Evolutionary conservation across 164 flowering plant species (phyloP), one percentile per base, ranked within the genome.

Genomic region (Litsea cubeba): DNA sequence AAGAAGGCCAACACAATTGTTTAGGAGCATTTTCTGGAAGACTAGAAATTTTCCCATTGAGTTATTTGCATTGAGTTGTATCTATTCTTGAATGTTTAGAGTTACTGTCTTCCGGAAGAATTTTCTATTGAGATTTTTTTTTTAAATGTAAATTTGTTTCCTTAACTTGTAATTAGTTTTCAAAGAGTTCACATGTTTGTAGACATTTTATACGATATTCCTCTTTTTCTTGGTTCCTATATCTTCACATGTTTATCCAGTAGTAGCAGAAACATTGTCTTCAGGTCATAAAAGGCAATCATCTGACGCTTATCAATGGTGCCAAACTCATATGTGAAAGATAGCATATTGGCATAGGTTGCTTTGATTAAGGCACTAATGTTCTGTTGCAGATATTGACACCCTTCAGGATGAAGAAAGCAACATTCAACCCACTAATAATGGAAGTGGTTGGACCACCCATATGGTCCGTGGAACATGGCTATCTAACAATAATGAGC

Each of bases 401-500:
- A 76, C 63, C 74, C 76, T 73, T 20, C 65, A 81, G 18, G 81
- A 63, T 23, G 89, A 81, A 74, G 76, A 72, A 49, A 25, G 51
- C 24, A 82, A 81, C 49, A 75, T 66, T 57, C 70, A 69, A 23
- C 65, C 73, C 12, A 12, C 69, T 20, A 71, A n/a, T 26, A 50
- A 54, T 50, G 57, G 68, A 51, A 82, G 79, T 67, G 79, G 77
- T 60, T 83, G 89, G 88, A 82, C 76, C 73, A 83, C 81, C 69
- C 97, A 95, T 82, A 93, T 95, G 98, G 94, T 93, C 68, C 85
- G 95, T 68, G 93, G 91, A 58, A 91, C 98, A 72, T 90, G 94
- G 93, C 76, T 88, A 23, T 90, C 93, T 63, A 82, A 81, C 28
- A 86, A 84, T 70, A 87, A 87, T 46, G 79, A 76, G 25, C 82